A percentile compares a stretch with the other conserved stretches of the same genome.
Conservation (phyloP, 2,329 filamentous ascomycete genomes). For the Colletotrichum nymphaeae region DNA sequence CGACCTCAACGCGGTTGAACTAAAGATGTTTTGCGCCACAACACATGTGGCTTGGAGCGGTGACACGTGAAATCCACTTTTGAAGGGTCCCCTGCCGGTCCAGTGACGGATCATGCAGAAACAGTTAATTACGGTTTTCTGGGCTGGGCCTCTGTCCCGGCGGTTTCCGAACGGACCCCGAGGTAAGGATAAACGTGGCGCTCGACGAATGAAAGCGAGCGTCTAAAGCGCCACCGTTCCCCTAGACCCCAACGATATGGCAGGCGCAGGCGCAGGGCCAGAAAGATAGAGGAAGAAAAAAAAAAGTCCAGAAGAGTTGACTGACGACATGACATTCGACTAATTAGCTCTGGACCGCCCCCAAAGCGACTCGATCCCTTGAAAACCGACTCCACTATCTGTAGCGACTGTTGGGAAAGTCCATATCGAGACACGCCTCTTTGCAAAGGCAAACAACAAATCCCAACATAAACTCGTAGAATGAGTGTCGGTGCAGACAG, state of each 20-base stretch:
- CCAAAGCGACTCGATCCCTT: conserved; percentile 21
- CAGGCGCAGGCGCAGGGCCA: conserved; percentile 29
- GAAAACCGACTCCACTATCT: conserved; percentile 28
- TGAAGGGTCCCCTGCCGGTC: not conserved
- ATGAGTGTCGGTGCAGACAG: conserved; percentile 26
- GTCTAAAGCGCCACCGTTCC: conserved; percentile 2
- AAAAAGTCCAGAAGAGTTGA: conserved; percentile 28
- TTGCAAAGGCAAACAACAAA: not conserved
- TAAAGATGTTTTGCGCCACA: not conserved
- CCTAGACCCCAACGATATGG: conserved; percentile 9
- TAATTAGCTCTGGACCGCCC: conserved; percentile 16
- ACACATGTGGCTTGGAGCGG: conserved; percentile 5
- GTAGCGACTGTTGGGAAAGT: conserved; percentile 26
- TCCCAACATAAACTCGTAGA: conserved; percentile 13
- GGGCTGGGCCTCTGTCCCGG: conserved; percentile 15
- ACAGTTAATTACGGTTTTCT: not conserved
- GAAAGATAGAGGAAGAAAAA: conserved; percentile 27
- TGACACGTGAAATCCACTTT: conserved; percentile 22
- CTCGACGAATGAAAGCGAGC: conserved; percentile 19
- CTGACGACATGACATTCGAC: conserved; percentile 28
- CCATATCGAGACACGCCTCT: not conserved
- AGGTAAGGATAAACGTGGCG: conserved; percentile 14
- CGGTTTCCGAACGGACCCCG: conserved; percentile 32
- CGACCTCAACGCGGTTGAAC: conserved; percentile 21
- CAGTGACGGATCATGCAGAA: not conserved